These are phyloP conservation scores for Cicer judaicum DNA, from an alignment of 306 rosid species.

Conservation along the genomic window DNA sequence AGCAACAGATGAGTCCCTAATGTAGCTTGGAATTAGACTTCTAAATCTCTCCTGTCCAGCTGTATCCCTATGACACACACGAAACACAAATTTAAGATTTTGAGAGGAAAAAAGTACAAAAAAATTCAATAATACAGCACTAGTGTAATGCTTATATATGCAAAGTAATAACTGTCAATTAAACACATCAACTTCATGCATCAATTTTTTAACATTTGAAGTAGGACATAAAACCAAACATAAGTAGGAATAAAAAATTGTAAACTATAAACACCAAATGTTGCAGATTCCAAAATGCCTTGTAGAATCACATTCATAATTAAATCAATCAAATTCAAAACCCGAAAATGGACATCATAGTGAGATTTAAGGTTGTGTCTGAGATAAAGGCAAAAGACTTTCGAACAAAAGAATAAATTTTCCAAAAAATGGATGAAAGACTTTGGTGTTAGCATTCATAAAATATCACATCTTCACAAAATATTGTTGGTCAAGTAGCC, in stretches of 20 bases:
- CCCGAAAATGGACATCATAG: background rate
- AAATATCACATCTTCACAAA: constrained; percentile 35
- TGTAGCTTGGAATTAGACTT: constrained; percentile 74
- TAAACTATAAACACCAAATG: background rate
- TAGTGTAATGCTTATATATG: background rate
- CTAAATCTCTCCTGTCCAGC: constrained; percentile 75
- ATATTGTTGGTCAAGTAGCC: too few relatives aligned
- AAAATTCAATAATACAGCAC: background rate
- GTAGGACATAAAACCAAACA: background rate
- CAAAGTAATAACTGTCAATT: constrained; percentile 14
- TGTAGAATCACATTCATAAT: background rate
- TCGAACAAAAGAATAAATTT: background rate
- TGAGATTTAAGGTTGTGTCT: constrained; percentile 9
- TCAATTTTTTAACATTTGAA: constrained; percentile 6
- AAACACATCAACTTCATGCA: constrained; percentile 16
- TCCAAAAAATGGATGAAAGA: constrained; percentile 5
- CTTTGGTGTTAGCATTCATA: constrained; percentile 8
- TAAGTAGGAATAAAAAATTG: background rate
- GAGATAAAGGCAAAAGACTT: background rate
- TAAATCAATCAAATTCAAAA: background rate
- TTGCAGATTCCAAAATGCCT: background rate
- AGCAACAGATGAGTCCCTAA: constrained; percentile 72
- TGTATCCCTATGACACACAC: constrained; percentile 57
- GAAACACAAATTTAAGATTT: constrained; percentile 19
- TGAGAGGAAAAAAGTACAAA: background rate